These are phyloP conservation scores for Salix caprea DNA, from an alignment of 345 rosid genomes.

Conservation along the genomic window DNA sequence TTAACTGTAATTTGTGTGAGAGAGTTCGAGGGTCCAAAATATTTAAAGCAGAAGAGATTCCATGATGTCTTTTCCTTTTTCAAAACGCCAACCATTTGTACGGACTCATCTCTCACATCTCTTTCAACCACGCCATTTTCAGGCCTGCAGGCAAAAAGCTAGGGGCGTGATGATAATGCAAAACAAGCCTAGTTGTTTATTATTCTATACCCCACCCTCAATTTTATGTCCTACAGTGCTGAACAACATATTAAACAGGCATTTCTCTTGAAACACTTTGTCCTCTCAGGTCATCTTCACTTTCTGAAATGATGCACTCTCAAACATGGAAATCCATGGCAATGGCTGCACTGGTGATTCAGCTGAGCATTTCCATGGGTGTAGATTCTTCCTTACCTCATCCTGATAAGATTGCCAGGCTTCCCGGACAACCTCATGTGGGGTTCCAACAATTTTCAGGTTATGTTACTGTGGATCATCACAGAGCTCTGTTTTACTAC, in stretches of 20 bases:
- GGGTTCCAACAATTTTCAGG: conserved; percentile 79
- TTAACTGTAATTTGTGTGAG: conserved; percentile 3
- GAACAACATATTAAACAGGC: conserved; percentile 4
- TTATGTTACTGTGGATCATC: conserved; percentile 70
- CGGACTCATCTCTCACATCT: conserved; percentile 29
- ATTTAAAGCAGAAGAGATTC: neutral
- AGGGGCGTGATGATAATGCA: conserved; percentile 17
- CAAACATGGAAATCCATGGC: conserved; percentile 28
- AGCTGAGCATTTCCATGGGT: conserved; percentile 16
- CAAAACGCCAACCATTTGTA: conserved; percentile 9
- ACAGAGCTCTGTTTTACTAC: conserved; percentile 87
- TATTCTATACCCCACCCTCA: conserved; percentile 13
- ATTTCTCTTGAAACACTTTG: neutral
- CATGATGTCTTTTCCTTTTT: conserved; percentile 4
- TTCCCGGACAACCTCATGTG: conserved; percentile 89
- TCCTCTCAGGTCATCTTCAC: neutral
- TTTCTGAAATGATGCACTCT: conserved; percentile 4
- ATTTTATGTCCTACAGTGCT: conserved; percentile 24
- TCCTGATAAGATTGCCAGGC: conserved; percentile 42
- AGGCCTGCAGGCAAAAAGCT: conserved; percentile 31
- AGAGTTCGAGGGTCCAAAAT: neutral
- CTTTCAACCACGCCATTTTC: conserved; percentile 27
- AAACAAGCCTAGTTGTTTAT: conserved; percentile 15
- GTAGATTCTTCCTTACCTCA: conserved; percentile 30
- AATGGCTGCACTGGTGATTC: conserved; percentile 30